These are phyloP conservation scores for Thielaviopsis punctulata DNA, from an alignment of 2,329 filamentous ascomycete species.

Conservation along the genomic window DNA sequence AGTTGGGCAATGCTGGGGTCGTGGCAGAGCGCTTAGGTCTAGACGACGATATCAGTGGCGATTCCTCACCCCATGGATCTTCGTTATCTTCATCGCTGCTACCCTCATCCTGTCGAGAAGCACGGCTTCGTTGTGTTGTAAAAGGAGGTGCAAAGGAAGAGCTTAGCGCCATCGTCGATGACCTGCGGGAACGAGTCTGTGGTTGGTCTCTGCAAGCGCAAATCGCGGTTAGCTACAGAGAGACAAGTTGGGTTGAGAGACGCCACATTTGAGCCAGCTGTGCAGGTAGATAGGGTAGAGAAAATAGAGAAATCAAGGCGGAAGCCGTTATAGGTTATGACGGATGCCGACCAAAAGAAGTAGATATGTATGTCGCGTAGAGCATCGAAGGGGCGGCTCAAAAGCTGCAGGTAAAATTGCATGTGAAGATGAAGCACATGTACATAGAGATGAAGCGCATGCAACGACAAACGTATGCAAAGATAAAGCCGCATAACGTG, in stretches of 20 bases:
- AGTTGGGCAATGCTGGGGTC: slow-evolving; percentile 19
- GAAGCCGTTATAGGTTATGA: background rate
- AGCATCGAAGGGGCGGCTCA: background rate
- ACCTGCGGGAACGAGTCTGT: slow-evolving; percentile 45
- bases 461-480: no score
- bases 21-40: slow-evolving; percentile 15
- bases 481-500: no score
- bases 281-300: background rate
- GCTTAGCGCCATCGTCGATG: slow-evolving; percentile 27
- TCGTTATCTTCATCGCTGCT: slow-evolving; percentile 33
- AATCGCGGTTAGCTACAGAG: background rate
- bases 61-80: slow-evolving; percentile 30
- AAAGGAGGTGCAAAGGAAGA: slow-evolving; percentile 13
- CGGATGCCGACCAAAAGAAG: background rate
- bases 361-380: background rate
- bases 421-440: background rate
- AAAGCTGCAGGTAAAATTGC: slow-evolving; percentile 24
- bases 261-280: background rate
- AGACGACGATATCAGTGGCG: slow-evolving; percentile 35
- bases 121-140: slow-evolving; percentile 17
- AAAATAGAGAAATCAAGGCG: background rate
- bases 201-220: slow-evolving; percentile 33
- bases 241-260: background rate
- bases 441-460: no score
- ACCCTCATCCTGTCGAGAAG: slow-evolving; percentile 12